A percentile compares a stretch with the other conserved stretches of the same genome.
Conservation (phyloP, 805 yeast genomes). For the Metschnikowia henanensis region DNA sequence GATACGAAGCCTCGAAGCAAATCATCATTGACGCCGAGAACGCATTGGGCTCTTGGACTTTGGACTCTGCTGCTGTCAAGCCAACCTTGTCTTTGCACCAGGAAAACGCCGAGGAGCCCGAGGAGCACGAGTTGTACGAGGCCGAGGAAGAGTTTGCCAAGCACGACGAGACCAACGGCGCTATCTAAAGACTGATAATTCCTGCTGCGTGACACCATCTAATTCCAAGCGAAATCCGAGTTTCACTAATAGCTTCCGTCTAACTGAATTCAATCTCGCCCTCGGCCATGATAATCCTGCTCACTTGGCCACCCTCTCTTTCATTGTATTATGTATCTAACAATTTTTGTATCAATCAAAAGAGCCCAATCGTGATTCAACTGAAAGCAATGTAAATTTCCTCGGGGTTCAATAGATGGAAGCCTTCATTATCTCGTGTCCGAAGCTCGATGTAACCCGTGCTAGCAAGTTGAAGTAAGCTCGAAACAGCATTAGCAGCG, state of each 20-base stretch:
- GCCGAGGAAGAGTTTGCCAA: slow-evolving; percentile 56
- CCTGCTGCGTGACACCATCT: background rate
- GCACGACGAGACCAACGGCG: slow-evolving; percentile 29
- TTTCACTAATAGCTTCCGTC: slow-evolving; percentile 7
- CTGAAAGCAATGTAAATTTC: slow-evolving; percentile 10
- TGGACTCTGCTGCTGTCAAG: slow-evolving; percentile 92
- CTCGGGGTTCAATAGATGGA: slow-evolving; percentile 1
- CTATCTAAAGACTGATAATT: slow-evolving; percentile 18
- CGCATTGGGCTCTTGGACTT: slow-evolving; percentile 95
- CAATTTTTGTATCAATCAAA: slow-evolving; percentile 2
- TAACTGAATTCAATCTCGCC: slow-evolving; percentile 2
- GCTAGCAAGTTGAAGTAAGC: slow-evolving; percentile 16
- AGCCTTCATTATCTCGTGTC: background rate
- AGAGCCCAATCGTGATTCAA: slow-evolving; percentile 1
- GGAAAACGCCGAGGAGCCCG: slow-evolving; percentile 49
- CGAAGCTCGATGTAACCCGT: background rate
- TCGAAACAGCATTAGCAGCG: slow-evolving; percentile 18
- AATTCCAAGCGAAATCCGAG: slow-evolving; percentile 3
- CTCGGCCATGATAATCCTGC: background rate
- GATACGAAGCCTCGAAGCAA: slow-evolving; percentile 97
- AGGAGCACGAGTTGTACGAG: slow-evolving; percentile 43
- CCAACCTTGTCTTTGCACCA: slow-evolving; percentile 84
- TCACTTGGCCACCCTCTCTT: slow-evolving; percentile 4
- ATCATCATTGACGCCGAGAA: slow-evolving; percentile 96
- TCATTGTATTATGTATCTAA: slow-evolving; percentile 7